Base-by-base conservation (phyloP, 2,329 filamentous ascomycete species). In the Sphaerulina vaccinii region DNA sequence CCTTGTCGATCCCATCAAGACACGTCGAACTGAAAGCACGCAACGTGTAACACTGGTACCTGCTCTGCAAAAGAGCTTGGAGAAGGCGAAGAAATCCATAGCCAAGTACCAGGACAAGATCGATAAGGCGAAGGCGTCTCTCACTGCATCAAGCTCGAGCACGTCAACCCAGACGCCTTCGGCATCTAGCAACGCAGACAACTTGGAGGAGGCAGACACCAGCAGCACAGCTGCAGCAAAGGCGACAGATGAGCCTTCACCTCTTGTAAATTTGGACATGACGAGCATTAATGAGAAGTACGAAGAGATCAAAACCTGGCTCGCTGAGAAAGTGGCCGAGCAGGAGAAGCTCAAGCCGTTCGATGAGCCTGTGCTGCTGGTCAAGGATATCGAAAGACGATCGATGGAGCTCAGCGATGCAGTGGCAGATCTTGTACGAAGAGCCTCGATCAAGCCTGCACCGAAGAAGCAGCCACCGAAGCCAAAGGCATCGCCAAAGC, bases 1-100 rank as follows among this genome's bases (percentile, higher is more conserved):
- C 47, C 81, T 96, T 40, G 87, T 91, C 46, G 76, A 82, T 24
- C 92, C 91, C 1, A 83, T 96, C 21, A 79, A 90, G 61, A 83
- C 80, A 65, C 83, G 93, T 53, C 84, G 85, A 41, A 79, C 85
- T 13, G 92, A 99, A 69, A 78, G 82, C 2, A 73, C 76, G 10
- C 80, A 83, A 67, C 84, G 92, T 22, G 90, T 90, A 1, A 82
- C 82, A 51, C 78, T 86, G 21, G 68, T 96, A 43, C 75, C 83
- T 46, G 69, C 75, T 5, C 74, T 97, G 27, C 80, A 87, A 68
- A 81, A 85, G 3, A 79, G 84, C n/a, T 75, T 97, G 40, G 79
- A 84, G 51, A 81, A 85, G 66, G 85, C 88, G 2, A 79, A 83
- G 53, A 79, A 80, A n/a, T 83, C 95, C 61, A 75, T 90, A 35